Percentiles rank a stretch among this genome's conserved stretches.
These are phyloP conservation scores for Corylus heterophylla DNA, from an alignment of 306 rosid genomes.

Conservation along the genomic window DNA sequence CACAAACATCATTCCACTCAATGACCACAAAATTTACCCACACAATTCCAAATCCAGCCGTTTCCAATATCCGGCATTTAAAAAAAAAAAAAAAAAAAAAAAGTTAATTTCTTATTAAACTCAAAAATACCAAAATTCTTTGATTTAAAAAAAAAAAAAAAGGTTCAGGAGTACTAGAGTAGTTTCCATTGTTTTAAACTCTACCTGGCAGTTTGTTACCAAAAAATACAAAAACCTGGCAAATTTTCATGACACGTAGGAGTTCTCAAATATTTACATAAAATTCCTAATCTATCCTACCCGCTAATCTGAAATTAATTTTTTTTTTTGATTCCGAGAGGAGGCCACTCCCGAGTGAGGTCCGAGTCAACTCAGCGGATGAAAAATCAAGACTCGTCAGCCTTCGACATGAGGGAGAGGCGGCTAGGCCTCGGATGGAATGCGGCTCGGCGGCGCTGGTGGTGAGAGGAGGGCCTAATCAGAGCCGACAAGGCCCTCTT, in stretches of 20 bases:
- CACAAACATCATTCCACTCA: too few species aligned
- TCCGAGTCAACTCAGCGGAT: neutral
- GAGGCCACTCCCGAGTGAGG: neutral
- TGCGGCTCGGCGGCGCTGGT: conserved; percentile 52
- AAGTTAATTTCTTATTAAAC: too few species aligned
- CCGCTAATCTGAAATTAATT: neutral
- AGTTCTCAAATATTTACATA: neutral
- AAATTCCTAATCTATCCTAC: neutral
- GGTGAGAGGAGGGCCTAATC: conserved; percentile 55
- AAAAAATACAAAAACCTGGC: neutral
- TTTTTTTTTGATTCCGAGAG: neutral
- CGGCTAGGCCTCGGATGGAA: conserved; percentile 59
- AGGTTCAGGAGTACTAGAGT: neutral
- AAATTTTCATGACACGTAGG: neutral
- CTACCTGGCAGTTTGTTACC: neutral
- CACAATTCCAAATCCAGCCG: too few species aligned
- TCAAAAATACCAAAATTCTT: too few species aligned
- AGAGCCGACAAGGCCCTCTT: conserved; percentile 46
- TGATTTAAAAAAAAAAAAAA: too few species aligned
- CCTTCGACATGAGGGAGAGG: conserved; percentile 52
- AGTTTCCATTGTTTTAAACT: neutral
- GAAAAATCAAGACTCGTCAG: conserved; percentile 18
- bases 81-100: too few species aligned
- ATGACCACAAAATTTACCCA: too few species aligned
- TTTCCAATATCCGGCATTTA: too few species aligned